phyloP scores from a whole-genome alignment of 371 early-diverging fungal species.

The Umbelopsis sp. region DNA sequence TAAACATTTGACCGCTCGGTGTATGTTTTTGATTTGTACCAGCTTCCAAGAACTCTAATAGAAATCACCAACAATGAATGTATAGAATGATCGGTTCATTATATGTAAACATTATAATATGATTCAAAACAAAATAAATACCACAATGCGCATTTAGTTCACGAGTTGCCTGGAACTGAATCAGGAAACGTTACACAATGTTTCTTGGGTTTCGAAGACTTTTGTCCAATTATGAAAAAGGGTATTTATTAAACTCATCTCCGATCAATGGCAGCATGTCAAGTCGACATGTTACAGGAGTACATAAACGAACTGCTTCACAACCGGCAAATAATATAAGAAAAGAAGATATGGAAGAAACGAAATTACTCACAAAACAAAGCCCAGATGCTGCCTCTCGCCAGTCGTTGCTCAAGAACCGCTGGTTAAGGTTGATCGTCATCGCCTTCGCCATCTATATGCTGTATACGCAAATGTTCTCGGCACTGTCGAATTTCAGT shows the following conservation, averaged over 20 bases:
- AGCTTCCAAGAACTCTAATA: no score
- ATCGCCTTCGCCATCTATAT: neutral
- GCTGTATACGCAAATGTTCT: neutral
- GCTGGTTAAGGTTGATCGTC: neutral
- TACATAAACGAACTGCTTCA: slow-evolving; percentile 7
- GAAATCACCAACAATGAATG: no score
- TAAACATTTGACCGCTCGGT: no score
- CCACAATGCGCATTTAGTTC: no score
- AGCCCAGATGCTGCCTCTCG: neutral
- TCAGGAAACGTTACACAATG: neutral
- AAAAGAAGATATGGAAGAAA: neutral
- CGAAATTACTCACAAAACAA: neutral
- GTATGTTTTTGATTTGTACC: no score
- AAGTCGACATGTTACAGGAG: slow-evolving; percentile 14
- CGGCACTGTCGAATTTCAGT: neutral
- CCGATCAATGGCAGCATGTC: slow-evolving; percentile 14
- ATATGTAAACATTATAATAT: no score
- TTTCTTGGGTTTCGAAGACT: slow-evolving; percentile 4
- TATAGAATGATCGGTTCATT: no score
- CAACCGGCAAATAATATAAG: neutral
- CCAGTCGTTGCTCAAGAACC: neutral
- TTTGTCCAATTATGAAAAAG: neutral
- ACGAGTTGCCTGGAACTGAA: no score
- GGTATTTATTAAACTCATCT: neutral
- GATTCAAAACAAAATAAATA: no score